These are phyloP conservation scores for Trebouxia sp. DNA, from an alignment of 139 green algal species.

Conservation along the genomic window DNA sequence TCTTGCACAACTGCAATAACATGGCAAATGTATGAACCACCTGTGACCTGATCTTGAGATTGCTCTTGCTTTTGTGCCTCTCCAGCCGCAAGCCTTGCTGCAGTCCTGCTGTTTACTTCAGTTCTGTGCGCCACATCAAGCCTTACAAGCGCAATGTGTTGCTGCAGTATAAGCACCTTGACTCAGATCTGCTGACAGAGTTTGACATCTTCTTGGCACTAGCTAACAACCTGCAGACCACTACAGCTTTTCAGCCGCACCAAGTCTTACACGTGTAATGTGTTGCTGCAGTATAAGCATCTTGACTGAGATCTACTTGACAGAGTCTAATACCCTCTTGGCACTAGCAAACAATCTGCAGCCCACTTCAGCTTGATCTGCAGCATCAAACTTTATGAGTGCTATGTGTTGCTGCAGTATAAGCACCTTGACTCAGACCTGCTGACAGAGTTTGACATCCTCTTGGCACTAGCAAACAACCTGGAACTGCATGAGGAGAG, in stretches of 20 bases:
- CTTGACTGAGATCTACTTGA: background rate
- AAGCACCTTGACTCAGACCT: background rate
- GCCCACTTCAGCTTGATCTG: too few relatives aligned
- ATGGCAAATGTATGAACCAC: too few relatives aligned
- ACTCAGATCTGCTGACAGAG: background rate
- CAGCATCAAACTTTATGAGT: too few relatives aligned
- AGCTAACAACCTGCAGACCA: background rate
- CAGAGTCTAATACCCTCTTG: background rate
- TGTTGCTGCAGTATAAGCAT: background rate
- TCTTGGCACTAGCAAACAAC: background rate
- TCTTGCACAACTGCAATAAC: too few relatives aligned
- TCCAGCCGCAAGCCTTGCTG: too few relatives aligned
- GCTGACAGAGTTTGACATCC: background rate
- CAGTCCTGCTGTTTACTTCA: too few relatives aligned
- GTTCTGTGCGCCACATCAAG: too few relatives aligned
- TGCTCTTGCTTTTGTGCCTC: too few relatives aligned
- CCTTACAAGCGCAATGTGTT: too few relatives aligned
- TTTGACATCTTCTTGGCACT: background rate
- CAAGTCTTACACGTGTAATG: too few relatives aligned
- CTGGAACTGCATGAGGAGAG: slow-evolving; percentile 4
- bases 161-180: background rate
- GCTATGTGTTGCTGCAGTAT: background rate
- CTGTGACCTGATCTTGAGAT: too few relatives aligned
- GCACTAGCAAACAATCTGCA: background rate
- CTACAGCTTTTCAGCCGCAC: too few relatives aligned